Evolutionary conservation across 2,329 filamentous ascomycete species (phyloP), one percentile per base, ranked within the genome.

Genomic region (Phaeosphaeriaceae sp.): DNA sequence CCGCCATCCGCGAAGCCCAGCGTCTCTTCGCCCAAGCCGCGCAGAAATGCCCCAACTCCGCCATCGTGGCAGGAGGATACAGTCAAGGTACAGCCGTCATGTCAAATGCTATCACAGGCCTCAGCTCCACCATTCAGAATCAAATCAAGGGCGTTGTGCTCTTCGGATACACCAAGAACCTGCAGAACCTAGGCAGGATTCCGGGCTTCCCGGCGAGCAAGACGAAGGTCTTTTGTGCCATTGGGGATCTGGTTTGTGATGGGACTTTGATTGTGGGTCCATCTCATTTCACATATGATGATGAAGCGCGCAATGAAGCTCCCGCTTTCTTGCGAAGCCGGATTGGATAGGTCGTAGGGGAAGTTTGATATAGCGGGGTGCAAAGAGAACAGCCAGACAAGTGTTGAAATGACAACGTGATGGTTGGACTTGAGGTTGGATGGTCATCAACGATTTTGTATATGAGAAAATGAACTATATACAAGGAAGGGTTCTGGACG

Each of bases 61-160:
- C 61, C 21, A 57, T 76, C 23, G 63, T 74, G 21, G 67, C 68
- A 12, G 70, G 68, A 13, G 74, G 73, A 4, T 76, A 76, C 53
- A 74, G 63, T 42, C 73, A 75, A 64, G 71, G 73, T 29, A 63
- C 70, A 18, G 72, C 72, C 7, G 52, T 74, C 42, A 71, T 72
- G 42, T 64, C 68, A 9, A 60, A 54, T 28, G 57, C 70, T 6
- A 63, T 74, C 42, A 44, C 60, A 12, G 52, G 52, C 13, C 58
- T 71, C 3, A 58, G 58, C 23, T 17, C 56, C n/a, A 46, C 52
- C 13, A 61, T 72, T 16, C 63, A 62, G 46, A 52, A 57, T 30
- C 60, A 64, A 36, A 59, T 74, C 50, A 67, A 65, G 26, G 72
- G 71, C 21, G 66, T 71, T 3, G 71, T 72, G 11, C 57, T 72